These are phyloP conservation scores for Pleurotus tuoliensis DNA, from an alignment of 768 basidiomycete species.

Conservation along the genomic window DNA sequence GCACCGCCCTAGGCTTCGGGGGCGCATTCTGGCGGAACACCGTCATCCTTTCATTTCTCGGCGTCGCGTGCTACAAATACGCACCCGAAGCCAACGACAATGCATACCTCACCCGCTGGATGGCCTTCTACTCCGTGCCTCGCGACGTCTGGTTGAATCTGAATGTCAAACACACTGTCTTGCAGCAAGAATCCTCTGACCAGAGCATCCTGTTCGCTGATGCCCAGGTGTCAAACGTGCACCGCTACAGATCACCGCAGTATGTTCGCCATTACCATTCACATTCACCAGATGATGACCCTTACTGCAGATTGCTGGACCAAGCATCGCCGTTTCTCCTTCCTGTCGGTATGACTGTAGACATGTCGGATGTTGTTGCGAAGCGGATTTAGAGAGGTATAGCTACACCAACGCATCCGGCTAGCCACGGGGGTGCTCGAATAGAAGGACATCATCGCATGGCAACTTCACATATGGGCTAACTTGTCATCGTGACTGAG, in stretches of 20 bases:
- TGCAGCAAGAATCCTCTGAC: constrained; percentile 39
- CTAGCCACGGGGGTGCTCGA: not conserved
- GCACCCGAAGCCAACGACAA: constrained; percentile 61
- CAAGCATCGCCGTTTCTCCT: constrained; percentile 59
- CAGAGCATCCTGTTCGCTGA: constrained; percentile 38
- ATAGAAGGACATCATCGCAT: not conserved
- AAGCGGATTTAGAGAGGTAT: not conserved
- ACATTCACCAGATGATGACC: constrained; percentile 8
- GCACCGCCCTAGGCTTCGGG: constrained; percentile 46
- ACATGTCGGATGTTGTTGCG: not conserved
- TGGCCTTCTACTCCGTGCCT: constrained; percentile 54
- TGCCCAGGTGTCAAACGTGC: constrained; percentile 44
- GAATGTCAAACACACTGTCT: constrained; percentile 55
- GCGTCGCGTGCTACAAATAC: constrained; percentile 60
- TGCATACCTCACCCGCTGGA: constrained; percentile 62
- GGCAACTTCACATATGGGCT: too few relatives aligned
- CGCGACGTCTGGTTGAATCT: constrained; percentile 49
- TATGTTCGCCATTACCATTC: constrained; percentile 35
- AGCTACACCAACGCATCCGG: too few relatives aligned
- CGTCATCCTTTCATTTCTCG: constrained; percentile 44
- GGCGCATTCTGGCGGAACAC: constrained; percentile 68
- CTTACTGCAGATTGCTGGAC: constrained; percentile 43
- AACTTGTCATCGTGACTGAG: too few relatives aligned
- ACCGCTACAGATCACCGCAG: constrained; percentile 73
- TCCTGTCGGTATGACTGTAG: constrained; percentile 47